Conservation (phyloP, 164 flowering plant genomes). For the Buxus sempervirens region DNA sequence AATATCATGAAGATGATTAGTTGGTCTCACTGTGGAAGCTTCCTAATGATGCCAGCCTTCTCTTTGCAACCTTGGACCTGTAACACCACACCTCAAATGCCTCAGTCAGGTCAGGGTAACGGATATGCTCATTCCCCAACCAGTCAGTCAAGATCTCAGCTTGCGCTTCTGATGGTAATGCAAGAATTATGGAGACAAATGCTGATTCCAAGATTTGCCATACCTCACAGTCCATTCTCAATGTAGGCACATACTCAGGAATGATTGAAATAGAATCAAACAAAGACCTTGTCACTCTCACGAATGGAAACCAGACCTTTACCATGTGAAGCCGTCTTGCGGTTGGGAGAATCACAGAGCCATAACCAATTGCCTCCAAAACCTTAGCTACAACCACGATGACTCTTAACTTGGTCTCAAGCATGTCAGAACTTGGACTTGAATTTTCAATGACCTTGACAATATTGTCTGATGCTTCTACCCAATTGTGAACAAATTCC, state of each 20-base stretch:
- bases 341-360: conserved; percentile 62
- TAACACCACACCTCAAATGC: conserved; percentile 98
- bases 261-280: conserved; percentile 36
- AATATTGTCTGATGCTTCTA: conserved; percentile 56
- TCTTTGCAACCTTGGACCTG: conserved; percentile 80
- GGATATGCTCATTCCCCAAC: conserved; percentile 51
- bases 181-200: conserved; percentile 66
- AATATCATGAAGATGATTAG: conserved; percentile 5
- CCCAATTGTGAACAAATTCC: conserved; percentile 71
- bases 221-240: conserved; percentile 55
- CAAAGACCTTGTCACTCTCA: conserved; percentile 51
- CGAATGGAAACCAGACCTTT: conserved; percentile 84
- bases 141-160: conserved; percentile 83
- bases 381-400: conserved; percentile 70
- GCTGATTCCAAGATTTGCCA: conserved; percentile 84
- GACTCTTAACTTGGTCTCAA: conserved; percentile 44
- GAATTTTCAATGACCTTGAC: conserved; percentile 32
- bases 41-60: conserved; percentile 45
- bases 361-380: conserved; percentile 77
- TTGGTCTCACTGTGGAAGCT: conserved; percentile 20
- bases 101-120: conserved; percentile 87
- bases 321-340: conserved; percentile 63
- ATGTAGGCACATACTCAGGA: conserved; percentile 31
- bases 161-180: conserved; percentile 79
- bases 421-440: conserved; percentile 23